phyloP scores from a whole-genome alignment of 352 stramenopile genomes.

The Phytophthora macrochlamydospora region DNA sequence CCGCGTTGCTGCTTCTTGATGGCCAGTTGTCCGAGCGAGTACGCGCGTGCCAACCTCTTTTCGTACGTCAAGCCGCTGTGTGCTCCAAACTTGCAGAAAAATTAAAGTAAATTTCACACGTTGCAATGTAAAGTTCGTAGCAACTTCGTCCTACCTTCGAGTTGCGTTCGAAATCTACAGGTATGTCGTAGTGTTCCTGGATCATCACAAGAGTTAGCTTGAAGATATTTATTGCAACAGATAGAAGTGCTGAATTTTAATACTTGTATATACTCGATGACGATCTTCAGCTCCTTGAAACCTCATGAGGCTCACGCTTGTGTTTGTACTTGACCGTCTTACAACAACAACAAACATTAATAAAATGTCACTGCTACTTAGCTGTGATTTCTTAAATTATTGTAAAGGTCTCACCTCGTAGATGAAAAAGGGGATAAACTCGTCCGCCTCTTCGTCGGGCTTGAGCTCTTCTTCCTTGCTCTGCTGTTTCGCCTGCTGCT shows the following conservation, averaged over 20 bases:
- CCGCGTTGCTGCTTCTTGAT: conserved; percentile 19
- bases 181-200: conserved; percentile 57
- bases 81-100: conserved; percentile 50
- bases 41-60: conserved; percentile 55
- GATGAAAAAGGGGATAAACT: conserved; percentile 61
- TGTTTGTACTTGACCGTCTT: conserved; percentile 64
- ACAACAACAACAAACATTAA: neutral
- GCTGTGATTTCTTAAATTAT: neutral
- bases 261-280: conserved; percentile 51
- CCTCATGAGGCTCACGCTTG: conserved; percentile 36
- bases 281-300: conserved; percentile 40
- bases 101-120: neutral
- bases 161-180: conserved; percentile 53
- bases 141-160: too few relatives aligned
- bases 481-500: conserved; percentile 9
- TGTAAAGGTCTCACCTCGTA: conserved; percentile 35
- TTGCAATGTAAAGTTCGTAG: too few relatives aligned
- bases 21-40: conserved; percentile 53
- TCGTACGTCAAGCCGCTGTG: conserved; percentile 69
- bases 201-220: neutral
- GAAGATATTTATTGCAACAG: neutral
- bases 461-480: conserved; percentile 9
- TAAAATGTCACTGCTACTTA: neutral
- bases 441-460: conserved; percentile 31
- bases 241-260: neutral